These are phyloP conservation scores for Mucor mucedo DNA, from an alignment of 371 early-diverging fungal genomes.

Conservation along the genomic window DNA sequence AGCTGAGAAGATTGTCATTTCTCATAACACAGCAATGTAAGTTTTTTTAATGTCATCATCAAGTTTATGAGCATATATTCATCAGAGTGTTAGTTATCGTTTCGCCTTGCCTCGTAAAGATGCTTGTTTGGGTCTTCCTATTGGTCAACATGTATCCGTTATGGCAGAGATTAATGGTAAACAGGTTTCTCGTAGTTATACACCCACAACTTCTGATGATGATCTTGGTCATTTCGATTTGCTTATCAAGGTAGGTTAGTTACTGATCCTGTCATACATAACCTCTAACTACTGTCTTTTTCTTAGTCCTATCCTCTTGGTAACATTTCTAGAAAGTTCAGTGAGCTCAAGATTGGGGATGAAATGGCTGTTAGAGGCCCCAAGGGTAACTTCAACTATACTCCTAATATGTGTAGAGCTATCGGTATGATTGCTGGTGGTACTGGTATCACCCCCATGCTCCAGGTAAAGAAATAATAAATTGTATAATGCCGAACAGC, in stretches of 20 bases:
- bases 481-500: neutral
- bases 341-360: constrained; percentile 75
- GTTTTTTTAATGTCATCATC: neutral
- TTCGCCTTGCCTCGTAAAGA: constrained; percentile 79
- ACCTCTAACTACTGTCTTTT: neutral
- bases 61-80: neutral
- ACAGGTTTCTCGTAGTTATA: constrained; percentile 89
- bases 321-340: constrained; percentile 77
- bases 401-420: constrained; percentile 74
- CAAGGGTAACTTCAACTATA: constrained; percentile 87
- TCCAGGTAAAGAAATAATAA: constrained; percentile 31
- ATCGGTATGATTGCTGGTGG: constrained; percentile 96
- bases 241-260: constrained; percentile 81
- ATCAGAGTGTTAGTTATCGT: constrained; percentile 70
- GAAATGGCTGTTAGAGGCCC: constrained; percentile 82
- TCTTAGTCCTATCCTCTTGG: constrained; percentile 82
- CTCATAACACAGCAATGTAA: constrained; percentile 88
- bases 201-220: constrained; percentile 87
- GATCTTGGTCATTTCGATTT: constrained; percentile 90
- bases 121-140: constrained; percentile 82
- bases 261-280: neutral
- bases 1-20: constrained; percentile 74
- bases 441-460: constrained; percentile 93
- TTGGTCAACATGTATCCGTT: constrained; percentile 93
- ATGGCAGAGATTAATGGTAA: constrained; percentile 88